phyloP scores from a whole-genome alignment of 2,329 filamentous ascomycete genomes.

The Calonectria ilicicola region DNA sequence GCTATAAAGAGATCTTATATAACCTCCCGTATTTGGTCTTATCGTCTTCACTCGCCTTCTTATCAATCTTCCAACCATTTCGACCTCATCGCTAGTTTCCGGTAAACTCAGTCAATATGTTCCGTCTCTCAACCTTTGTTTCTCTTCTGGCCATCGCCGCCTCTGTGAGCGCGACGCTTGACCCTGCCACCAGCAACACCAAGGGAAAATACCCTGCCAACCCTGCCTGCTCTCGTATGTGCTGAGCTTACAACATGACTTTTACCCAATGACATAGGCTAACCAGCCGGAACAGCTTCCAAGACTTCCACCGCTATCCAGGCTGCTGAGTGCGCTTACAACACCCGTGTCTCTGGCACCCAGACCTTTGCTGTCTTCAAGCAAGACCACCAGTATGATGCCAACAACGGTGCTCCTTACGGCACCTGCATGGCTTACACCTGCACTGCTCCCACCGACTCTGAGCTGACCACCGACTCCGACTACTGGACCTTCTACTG shows the following conservation, averaged over 20 bases:
- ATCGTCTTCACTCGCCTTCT: not conserved
- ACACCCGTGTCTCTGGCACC: slow-evolving; percentile 39
- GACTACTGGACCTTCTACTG: slow-evolving; percentile 45
- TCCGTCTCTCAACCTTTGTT: slow-evolving; percentile 34
- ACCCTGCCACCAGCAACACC: slow-evolving; percentile 39
- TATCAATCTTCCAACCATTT: not conserved
- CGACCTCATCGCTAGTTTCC: not conserved
- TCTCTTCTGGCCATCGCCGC: slow-evolving; percentile 36
- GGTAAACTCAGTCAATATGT: slow-evolving; percentile 27
- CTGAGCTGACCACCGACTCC: slow-evolving; percentile 23
- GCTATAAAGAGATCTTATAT: not conserved
- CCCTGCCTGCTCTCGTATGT: slow-evolving; percentile 35
- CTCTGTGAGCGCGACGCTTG: slow-evolving; percentile 36
- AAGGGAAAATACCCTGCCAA: slow-evolving; percentile 38
- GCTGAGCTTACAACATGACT: no score
- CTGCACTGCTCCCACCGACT: slow-evolving; percentile 32
- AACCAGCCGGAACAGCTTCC: slow-evolving; percentile 19
- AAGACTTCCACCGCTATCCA: slow-evolving; percentile 40
- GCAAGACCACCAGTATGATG: slow-evolving; percentile 39
- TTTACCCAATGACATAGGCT: not conserved
- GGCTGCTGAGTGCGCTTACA: slow-evolving; percentile 41
- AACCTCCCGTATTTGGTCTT: not conserved
- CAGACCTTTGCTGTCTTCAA: slow-evolving; percentile 42
- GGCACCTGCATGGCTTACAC: slow-evolving; percentile 38
- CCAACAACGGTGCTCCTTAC: slow-evolving; percentile 39